phyloP scores from a whole-genome alignment of 164 flowering plant genomes.

The Amborella trichopoda region DNA sequence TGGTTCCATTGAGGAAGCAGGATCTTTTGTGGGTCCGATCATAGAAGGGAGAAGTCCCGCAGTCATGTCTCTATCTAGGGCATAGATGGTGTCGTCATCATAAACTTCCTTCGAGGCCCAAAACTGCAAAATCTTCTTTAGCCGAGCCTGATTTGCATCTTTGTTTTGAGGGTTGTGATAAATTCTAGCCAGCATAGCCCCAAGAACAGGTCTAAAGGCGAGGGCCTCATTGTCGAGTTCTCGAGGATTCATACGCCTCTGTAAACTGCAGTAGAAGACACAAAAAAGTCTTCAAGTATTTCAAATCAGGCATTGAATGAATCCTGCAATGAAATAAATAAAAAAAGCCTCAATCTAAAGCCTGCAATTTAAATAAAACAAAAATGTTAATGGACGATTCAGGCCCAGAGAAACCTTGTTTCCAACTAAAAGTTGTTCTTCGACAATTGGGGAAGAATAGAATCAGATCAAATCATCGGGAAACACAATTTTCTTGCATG shows the following conservation, averaged over 20 bases:
- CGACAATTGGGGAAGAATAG: no score
- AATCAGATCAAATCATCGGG: no score
- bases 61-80: conserved; percentile 76
- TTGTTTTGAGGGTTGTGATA: conserved; percentile 85
- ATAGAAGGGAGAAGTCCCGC: conserved; percentile 50
- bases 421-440: no score
- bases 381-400: no score
- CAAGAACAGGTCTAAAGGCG: conserved; percentile 87
- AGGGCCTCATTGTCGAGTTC: conserved; percentile 93
- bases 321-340: no score
- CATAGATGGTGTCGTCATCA: conserved; percentile 67
- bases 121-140: conserved; percentile 84
- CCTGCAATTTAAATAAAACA: no score
- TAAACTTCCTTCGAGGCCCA: conserved; percentile 97
- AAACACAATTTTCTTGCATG: no score
- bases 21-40: conserved; percentile 36
- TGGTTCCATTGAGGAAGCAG: conserved; percentile 28
- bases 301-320: no score
- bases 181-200: conserved; percentile 84
- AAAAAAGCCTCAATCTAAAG: no score
- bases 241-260: conserved; percentile 49
- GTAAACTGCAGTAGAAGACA: conserved; percentile 69
- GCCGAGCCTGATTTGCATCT: conserved; percentile 81
- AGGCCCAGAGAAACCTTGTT: no score
- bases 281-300: no score